Evolutionary conservation across 2,329 filamentous ascomycete species (phyloP).

Genomic region (Gaeumannomyces sp.): DNA sequence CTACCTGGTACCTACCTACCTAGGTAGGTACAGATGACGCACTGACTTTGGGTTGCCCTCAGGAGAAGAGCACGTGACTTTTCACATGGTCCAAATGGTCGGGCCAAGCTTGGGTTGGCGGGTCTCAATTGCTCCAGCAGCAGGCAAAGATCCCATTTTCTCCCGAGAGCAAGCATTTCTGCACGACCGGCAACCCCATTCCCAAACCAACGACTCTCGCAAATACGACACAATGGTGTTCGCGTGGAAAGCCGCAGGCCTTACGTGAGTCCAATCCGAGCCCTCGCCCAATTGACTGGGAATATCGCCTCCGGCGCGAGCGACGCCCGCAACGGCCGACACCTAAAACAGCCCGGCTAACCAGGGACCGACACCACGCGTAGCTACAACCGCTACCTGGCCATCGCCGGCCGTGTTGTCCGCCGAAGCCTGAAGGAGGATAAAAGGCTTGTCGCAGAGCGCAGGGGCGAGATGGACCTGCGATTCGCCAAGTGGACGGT

Average conservation of each 20-base stretch:
- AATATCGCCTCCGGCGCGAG: background rate
- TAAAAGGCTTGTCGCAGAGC: constrained; percentile 79
- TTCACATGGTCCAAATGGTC: background rate
- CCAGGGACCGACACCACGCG: constrained; percentile 3
- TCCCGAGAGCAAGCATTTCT: constrained; percentile 13
- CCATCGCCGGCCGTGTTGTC: constrained; percentile 88
- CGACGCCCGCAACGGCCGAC: background rate
- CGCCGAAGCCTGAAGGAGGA: constrained; percentile 97
- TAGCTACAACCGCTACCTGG: constrained; percentile 99
- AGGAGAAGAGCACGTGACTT: background rate
- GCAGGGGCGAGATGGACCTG: constrained; percentile 82
- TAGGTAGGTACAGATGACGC: background rate
- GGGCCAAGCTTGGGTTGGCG: background rate
- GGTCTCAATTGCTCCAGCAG: background rate
- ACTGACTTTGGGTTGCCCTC: background rate
- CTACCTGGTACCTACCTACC: too few relatives aligned
- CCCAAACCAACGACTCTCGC: constrained; percentile 25
- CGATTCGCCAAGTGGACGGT: constrained; percentile 95
- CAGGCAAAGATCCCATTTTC: constrained; percentile 14
- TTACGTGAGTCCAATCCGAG: constrained; percentile 63
- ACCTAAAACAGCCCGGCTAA: constrained; percentile 12
- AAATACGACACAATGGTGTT: constrained; percentile 74
- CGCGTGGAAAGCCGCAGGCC: constrained; percentile 96
- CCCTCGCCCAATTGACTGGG: constrained; percentile 12
- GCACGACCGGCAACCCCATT: constrained; percentile 1